Evolutionary conservation across 441 rosid species (phyloP).

Genomic region (Pelargonium citronellum): DNA sequence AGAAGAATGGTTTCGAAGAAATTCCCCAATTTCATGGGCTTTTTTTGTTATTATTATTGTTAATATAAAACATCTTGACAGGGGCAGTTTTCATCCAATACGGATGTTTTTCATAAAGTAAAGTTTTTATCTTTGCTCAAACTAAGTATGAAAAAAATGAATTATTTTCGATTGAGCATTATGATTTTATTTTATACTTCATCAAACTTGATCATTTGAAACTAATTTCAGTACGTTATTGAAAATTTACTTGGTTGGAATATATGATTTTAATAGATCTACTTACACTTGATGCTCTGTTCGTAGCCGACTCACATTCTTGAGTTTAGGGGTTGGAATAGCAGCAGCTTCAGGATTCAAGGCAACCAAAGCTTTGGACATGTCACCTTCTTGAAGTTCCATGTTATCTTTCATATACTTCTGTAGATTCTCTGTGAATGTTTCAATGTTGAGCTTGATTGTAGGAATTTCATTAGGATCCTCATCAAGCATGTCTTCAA

Average conservation of each 20-base stretch:
- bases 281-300: constrained; percentile 99
- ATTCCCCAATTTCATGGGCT: constrained; percentile 5
- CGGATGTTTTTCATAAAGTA: background rate
- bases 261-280: constrained; percentile 21
- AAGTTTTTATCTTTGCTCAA: background rate
- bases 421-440: constrained; percentile 54
- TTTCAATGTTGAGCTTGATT: constrained; percentile 59
- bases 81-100: background rate
- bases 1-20: background rate
- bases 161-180: background rate
- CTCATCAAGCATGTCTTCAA: constrained; percentile 58
- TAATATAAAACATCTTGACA: background rate
- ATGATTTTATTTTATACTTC: constrained; percentile 19
- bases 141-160: background rate
- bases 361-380: constrained; percentile 90
- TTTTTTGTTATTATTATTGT: background rate
- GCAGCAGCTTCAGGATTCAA: constrained; percentile 59
- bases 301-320: constrained; percentile 70
- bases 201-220: background rate
- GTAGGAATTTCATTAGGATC: constrained; percentile 81
- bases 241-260: constrained; percentile 19
- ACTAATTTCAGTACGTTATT: background rate
- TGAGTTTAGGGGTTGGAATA: constrained; percentile 68
- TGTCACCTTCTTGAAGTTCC: constrained; percentile 71
- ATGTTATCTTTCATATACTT: constrained; percentile 56